Evolutionary conservation across 192 early-diverging fungal genomes (phyloP).

Genomic region (Obelidium mucronatum): DNA sequence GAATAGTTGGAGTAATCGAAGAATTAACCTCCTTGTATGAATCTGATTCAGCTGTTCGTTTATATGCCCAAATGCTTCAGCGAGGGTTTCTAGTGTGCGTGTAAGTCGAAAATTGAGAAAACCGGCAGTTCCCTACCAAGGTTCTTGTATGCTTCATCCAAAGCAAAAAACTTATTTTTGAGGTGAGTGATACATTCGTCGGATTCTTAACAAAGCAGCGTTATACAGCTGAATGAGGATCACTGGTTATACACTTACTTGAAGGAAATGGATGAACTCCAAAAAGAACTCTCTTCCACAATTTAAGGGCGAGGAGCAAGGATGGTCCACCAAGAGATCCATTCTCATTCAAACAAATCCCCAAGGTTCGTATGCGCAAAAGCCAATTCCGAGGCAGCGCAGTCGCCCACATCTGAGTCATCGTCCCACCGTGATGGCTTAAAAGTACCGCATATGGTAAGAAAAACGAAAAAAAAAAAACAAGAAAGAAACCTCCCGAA

Average conservation of each 20-base stretch:
- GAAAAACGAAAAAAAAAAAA: too few species aligned
- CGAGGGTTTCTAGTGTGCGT: not conserved
- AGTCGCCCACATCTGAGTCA: too few species aligned
- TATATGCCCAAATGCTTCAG: conserved; percentile 67
- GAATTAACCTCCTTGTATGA: conserved; percentile 58
- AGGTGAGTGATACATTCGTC: too few species aligned
- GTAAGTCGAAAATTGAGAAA: too few species aligned
- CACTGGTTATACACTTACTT: too few species aligned
- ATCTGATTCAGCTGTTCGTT: conserved; percentile 65
- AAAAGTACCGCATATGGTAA: too few species aligned
- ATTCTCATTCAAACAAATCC: conserved; percentile 54
- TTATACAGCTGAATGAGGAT: too few species aligned
- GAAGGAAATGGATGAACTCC: conserved; percentile 46
- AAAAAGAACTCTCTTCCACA: conserved; percentile 66
- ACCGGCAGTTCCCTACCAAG: not conserved
- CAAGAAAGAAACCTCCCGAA: too few species aligned
- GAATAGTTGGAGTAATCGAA: conserved; percentile 63
- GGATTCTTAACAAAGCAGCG: too few species aligned
- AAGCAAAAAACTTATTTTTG: too few species aligned
- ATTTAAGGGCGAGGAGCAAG: conserved; percentile 62
- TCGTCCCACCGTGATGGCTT: too few species aligned
- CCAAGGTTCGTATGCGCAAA: conserved; percentile 66
- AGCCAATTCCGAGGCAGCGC: conserved; percentile 68
- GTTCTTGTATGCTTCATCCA: not conserved
- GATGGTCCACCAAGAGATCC: conserved; percentile 37